Percentiles rank a stretch among this genome's conserved stretches.
phyloP scores from a whole-genome alignment of 371 early-diverging fungal species.

The Zancudomyces culisetae region DNA sequence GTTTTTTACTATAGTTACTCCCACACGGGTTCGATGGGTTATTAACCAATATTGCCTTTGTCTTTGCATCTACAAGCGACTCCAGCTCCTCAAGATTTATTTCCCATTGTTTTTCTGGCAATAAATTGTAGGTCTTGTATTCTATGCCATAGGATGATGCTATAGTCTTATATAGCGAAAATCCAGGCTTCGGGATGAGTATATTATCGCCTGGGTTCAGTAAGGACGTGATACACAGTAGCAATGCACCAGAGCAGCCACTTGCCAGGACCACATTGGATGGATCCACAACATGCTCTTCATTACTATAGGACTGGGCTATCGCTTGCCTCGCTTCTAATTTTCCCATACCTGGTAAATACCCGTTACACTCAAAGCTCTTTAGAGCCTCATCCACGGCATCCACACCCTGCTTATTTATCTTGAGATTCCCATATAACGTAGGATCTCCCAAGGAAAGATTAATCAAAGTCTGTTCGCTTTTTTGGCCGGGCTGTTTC shows the following conservation, averaged over 20 bases:
- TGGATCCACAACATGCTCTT: conserved; percentile 25
- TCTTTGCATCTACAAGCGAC: conserved; percentile 57
- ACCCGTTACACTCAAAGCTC: conserved; percentile 62
- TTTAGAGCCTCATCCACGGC: conserved; percentile 43
- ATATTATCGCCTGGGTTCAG: conserved; percentile 68
- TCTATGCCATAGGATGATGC: conserved; percentile 63
- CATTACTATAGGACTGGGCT: conserved; percentile 38
- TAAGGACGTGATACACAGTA: conserved; percentile 52
- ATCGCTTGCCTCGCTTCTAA: conserved; percentile 50
- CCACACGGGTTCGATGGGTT: conserved; percentile 88
- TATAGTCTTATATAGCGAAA: conserved; percentile 68
- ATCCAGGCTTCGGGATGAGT: conserved; percentile 72
- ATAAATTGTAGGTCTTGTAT: conserved; percentile 50
- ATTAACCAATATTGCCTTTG: conserved; percentile 65
- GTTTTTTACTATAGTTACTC: conserved; percentile 55
- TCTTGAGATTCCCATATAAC: conserved; percentile 76
- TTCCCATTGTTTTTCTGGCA: conserved; percentile 69
- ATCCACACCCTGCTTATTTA: conserved; percentile 41
- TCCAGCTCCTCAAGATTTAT: conserved; percentile 61
- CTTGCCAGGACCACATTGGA: conserved; percentile 65
- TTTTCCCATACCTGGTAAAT: conserved; percentile 66
- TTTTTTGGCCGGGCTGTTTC: conserved; percentile 30
- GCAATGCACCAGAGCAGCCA: conserved; percentile 72
- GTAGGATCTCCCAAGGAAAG: conserved; percentile 83
- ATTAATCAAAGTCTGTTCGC: conserved; percentile 48